Evolutionary conservation across 805 yeast species (phyloP).

Genomic region (Wickerhamiella brachini): DNA sequence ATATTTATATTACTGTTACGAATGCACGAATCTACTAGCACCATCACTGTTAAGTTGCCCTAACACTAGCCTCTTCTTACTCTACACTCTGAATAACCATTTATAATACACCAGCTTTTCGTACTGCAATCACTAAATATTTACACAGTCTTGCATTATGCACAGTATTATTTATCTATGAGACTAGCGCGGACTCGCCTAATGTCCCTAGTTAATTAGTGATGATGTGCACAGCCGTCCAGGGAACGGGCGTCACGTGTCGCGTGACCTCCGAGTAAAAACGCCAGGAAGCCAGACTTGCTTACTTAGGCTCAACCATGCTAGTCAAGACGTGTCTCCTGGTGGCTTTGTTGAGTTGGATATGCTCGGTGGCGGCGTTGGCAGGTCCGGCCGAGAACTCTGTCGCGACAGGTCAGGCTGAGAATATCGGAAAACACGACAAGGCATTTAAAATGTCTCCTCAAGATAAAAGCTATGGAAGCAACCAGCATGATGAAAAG

Average conservation of each 20-base stretch:
- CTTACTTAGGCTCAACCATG: neutral
- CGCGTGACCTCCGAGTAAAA: neutral
- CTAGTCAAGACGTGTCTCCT: neutral
- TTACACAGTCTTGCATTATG: too few relatives aligned
- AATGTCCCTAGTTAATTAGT: neutral
- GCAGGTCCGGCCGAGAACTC: neutral
- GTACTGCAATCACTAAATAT: too few relatives aligned
- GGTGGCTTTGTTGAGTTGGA: neutral
- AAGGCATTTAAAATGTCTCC: slow-evolving; percentile 25
- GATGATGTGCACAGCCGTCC: too few relatives aligned
- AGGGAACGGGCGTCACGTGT: neutral
- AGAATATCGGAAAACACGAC: slow-evolving; percentile 16
- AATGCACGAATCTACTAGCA: too few relatives aligned
- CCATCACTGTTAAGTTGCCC: too few relatives aligned
- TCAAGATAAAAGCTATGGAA: slow-evolving; percentile 21
- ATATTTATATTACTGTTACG: too few relatives aligned
- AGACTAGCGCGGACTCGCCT: too few relatives aligned
- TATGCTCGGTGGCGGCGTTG: neutral
- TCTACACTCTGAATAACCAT: too few relatives aligned
- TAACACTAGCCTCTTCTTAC: too few relatives aligned
- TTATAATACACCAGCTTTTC: too few relatives aligned
- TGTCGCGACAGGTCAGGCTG: neutral
- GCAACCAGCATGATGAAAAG: slow-evolving; percentile 15
- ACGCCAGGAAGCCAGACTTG: neutral
- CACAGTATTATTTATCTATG: too few relatives aligned